Evolutionary conservation across 2,329 filamentous ascomycete species (phyloP).

Genomic region (Calonectria naviculata): DNA sequence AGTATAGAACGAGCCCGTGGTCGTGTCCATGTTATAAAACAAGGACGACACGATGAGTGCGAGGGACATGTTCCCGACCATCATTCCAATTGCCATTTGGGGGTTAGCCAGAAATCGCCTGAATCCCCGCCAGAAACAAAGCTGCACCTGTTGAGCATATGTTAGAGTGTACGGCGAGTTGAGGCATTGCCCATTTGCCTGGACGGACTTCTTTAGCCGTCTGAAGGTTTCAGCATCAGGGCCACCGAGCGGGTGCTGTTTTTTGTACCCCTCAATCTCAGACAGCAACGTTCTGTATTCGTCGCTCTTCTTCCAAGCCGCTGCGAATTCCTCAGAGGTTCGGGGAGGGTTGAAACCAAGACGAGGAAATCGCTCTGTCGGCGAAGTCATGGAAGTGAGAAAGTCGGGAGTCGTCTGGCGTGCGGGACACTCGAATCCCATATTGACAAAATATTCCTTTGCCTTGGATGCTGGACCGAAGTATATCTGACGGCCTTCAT

Average conservation of each 20-base stretch:
- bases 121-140: constrained; percentile 52
- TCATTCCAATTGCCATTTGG: constrained; percentile 1
- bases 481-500: constrained; percentile 74
- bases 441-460: constrained; percentile 67
- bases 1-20: constrained; percentile 56
- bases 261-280: constrained; percentile 45
- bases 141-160: constrained; percentile 55
- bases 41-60: constrained; percentile 59
- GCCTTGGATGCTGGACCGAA: constrained; percentile 68
- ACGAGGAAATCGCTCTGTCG: constrained; percentile 43
- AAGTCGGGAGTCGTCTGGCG: constrained; percentile 74
- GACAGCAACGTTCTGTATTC: constrained; percentile 8
- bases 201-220: constrained; percentile 28
- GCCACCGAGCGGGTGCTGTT: constrained; percentile 34
- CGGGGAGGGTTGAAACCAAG: constrained; percentile 43
- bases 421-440: constrained; percentile 70
- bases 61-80: constrained; percentile 34
- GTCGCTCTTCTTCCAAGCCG: constrained; percentile 43
- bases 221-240: constrained; percentile 26
- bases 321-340: constrained; percentile 49
- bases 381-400: constrained; percentile 63
- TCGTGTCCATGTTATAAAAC: constrained; percentile 58
- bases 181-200: constrained; percentile 48
- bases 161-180: constrained; percentile 60
- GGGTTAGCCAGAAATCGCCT: constrained; percentile 48